Evolutionary conservation across 345 rosid species (phyloP), one percentile per base, ranked within the genome.

Genomic region (Adansonia digitata): DNA sequence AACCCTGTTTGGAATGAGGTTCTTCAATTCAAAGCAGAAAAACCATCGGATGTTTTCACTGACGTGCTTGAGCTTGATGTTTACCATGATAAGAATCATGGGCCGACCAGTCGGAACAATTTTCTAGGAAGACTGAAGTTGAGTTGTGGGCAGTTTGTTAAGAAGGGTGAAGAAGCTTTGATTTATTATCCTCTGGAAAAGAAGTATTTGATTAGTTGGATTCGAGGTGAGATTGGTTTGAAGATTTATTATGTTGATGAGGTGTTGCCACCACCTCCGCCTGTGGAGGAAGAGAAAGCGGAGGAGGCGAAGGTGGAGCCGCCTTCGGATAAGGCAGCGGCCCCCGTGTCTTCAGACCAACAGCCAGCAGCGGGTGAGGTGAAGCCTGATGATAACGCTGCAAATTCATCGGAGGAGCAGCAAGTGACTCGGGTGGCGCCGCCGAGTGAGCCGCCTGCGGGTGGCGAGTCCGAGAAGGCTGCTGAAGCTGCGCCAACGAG

Each of bases 151-250:
- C 97, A 92, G 86, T 94, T 92, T 39, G 97, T 90, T n/a, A 80
- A 74, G 46, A 85, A 85, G 77, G 98, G 98, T 7, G 97, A 92
- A 62, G 98, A 92, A 70, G 97, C 94, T 12, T 75, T 92, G 69
- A 90, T 94, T 53, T 92, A 91, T 73, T 94, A 89, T 72, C 81
- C 85, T 17, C 72, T 94, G 55, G 87, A 88, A 82, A 90, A 76
- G 82, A 94, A 92, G 84, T 78, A 78, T 72, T 49, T 82, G 81
- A 26, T 88, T n/a, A 81, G 78, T 76, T 91, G 83, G 84, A 84
- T 89, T 18, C 91, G 85, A 29, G 98, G 97, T 2, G 91, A 91
- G 73, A 86, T 92, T 65, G 98, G 98, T 1, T 79, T 94, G 77
- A 88, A 82, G 81, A 81, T 94, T 62, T 89, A 87, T 45, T 92